Evolutionary conservation across 208 protist genomes (phyloP).

Genomic region (Porcisia deanei): DNA sequence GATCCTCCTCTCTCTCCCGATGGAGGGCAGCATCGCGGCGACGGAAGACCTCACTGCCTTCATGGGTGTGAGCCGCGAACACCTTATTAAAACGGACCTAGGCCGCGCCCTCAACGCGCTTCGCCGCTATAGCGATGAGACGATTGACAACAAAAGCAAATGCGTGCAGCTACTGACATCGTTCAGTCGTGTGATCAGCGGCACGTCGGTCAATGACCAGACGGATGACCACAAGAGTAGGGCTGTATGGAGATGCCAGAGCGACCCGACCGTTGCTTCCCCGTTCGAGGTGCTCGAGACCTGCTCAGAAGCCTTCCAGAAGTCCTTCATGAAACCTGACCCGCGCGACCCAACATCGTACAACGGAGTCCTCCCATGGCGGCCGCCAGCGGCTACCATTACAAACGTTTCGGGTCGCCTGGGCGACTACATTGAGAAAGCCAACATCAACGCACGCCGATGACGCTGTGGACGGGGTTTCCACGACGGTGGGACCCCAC

Average conservation of each 20-base stretch:
- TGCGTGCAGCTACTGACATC: slow-evolving; percentile 68
- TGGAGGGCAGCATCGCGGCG: slow-evolving; percentile 41
- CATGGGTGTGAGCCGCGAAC: slow-evolving; percentile 64
- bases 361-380: slow-evolving; percentile 63
- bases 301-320: slow-evolving; percentile 69
- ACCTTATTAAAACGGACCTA: slow-evolving; percentile 69
- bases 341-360: slow-evolving; percentile 84
- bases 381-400: slow-evolving; percentile 49
- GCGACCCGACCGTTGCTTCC: slow-evolving; percentile 58
- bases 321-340: slow-evolving; percentile 60
- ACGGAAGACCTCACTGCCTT: slow-evolving; percentile 59
- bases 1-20: slow-evolving; percentile 66
- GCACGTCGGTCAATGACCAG: slow-evolving; percentile 22
- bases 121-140: slow-evolving; percentile 56
- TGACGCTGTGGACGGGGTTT: background rate
- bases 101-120: slow-evolving; percentile 72
- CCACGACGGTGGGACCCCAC: background rate
- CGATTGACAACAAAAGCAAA: slow-evolving; percentile 62
- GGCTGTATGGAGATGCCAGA: slow-evolving; percentile 63
- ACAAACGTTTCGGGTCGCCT: slow-evolving; percentile 66
- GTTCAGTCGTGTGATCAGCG: slow-evolving; percentile 56
- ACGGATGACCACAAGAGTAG: slow-evolving; percentile 25
- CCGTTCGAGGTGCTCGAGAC: slow-evolving; percentile 77
- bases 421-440: slow-evolving; percentile 15
- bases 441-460: background rate